These are phyloP conservation scores for Rubus idaeus DNA, from an alignment of 306 rosid species.

Conservation along the genomic window DNA sequence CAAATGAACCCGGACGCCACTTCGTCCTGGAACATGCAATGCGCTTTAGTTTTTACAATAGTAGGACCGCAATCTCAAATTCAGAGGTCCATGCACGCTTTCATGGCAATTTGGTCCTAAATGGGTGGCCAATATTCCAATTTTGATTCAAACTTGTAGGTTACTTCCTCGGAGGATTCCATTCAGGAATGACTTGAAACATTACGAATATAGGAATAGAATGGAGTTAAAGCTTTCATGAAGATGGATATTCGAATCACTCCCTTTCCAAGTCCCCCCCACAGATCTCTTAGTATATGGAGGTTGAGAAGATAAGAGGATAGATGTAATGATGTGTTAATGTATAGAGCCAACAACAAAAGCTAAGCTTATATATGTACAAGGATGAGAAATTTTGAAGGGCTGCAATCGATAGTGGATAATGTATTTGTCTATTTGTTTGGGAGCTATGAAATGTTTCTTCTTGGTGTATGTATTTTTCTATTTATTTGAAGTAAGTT, in stretches of 20 bases:
- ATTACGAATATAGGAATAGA: neutral
- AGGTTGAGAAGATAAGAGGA: neutral
- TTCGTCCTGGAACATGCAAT: too few species aligned
- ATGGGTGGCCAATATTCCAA: neutral
- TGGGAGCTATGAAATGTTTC: neutral
- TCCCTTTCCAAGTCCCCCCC: neutral
- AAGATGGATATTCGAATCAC: neutral
- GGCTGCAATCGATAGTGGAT: neutral
- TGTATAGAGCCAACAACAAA: neutral
- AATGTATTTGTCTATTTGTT: neutral
- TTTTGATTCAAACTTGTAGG: neutral
- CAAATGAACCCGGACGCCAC: slow-evolving; percentile 46
- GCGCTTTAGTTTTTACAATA: neutral
- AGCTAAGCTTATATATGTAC: neutral
- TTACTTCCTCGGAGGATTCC: neutral
- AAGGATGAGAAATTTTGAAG: neutral
- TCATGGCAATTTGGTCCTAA: neutral
- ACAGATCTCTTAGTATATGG: neutral
- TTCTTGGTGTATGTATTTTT: neutral
- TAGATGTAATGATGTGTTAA: neutral
- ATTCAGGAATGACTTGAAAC: neutral
- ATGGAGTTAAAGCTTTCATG: neutral
- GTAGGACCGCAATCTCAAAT: too few species aligned
- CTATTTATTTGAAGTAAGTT: neutral
- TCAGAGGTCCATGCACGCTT: neutral